Base-by-base conservation (phyloP, 306 rosid species). In the Potentilla sterilis region DNA sequence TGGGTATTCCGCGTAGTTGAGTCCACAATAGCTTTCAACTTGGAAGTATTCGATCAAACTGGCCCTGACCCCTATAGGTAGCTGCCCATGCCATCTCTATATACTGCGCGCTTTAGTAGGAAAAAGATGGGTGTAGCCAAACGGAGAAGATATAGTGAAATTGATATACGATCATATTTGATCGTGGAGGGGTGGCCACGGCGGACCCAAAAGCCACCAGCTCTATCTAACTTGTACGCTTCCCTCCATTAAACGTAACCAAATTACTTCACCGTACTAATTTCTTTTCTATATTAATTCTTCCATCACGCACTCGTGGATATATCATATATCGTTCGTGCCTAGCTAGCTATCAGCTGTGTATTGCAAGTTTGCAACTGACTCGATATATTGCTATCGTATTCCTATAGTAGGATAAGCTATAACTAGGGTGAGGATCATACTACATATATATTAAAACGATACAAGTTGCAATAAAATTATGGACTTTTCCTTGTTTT, bases 161-260 rank as follows among this genome's bases (percentile, higher is more conserved):
- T 14, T 70, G 74, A 24, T 49, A 47, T 47, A 15, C 40, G 40
- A 37, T 37, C 44, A n/a, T 52, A 13, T 72, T 28, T 19, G 49
- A 54, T 4, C 49, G 38, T 14, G 65, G 66, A 13, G 76, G 22
- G 40, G 66, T 61, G 66, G 40, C 38, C 64, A 71, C 9, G 4
- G 64, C 24, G 21, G 65, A 71, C 75, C 65, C 64, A 38, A 71
- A 65, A 37, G 28, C 4, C 52, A 13, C 18, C 70, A 65, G 9
- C 21, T 62, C 43, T 28, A 32, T 4, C 64, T 11, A 28, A 57
- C 9, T 32, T 6, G 66, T 13, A 13, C 40, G 42, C 43, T 62
- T 62, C 43, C 67, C 11, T 18, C 62, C 75, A 49, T 34, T 35
- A 48, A 49, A 34, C 12, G 62, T 32, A 48, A 49, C 74, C 43